Percentiles rank a stretch among this genome's conserved stretches.
These are phyloP conservation scores for Suillus decipiens DNA, from an alignment of 768 basidiomycete genomes.

Conservation along the genomic window DNA sequence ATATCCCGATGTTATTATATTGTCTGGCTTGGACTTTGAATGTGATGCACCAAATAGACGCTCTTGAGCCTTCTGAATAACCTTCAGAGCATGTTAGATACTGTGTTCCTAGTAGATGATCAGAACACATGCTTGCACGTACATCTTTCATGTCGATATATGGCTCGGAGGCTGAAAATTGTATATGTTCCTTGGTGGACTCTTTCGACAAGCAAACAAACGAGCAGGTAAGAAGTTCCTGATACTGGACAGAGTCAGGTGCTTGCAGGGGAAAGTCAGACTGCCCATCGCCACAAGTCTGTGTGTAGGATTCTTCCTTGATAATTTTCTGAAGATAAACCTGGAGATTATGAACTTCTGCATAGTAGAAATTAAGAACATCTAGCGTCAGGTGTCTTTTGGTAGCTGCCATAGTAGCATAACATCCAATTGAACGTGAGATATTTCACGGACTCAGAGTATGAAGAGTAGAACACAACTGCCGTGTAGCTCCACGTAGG, in stretches of 20 bases:
- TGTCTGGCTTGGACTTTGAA: too few relatives aligned
- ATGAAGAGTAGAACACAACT: not conserved
- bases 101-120: too few relatives aligned
- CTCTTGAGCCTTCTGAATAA: too few relatives aligned
- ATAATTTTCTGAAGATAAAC: slow-evolving; percentile 43
- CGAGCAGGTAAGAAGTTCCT: slow-evolving; percentile 44
- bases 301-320: slow-evolving; percentile 14
- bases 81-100: too few relatives aligned
- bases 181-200: slow-evolving; percentile 19
- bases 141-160: slow-evolving; percentile 34
- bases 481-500: not conserved
- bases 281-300: slow-evolving; percentile 16
- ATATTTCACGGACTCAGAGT: not conserved
- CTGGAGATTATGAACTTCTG: slow-evolving; percentile 39
- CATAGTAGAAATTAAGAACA: slow-evolving; percentile 47
- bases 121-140: slow-evolving; percentile 31
- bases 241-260: slow-evolving; percentile 33
- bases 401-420: not conserved
- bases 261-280: slow-evolving; percentile 10
- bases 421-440: not conserved
- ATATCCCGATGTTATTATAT: too few relatives aligned
- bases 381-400: slow-evolving; percentile 25
- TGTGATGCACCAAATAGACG: too few relatives aligned
- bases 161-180: slow-evolving; percentile 36
- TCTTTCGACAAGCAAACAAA: slow-evolving; percentile 44